Conservation (phyloP, 2,329 filamentous ascomycete genomes). For the Aspergillus proliferans region DNA sequence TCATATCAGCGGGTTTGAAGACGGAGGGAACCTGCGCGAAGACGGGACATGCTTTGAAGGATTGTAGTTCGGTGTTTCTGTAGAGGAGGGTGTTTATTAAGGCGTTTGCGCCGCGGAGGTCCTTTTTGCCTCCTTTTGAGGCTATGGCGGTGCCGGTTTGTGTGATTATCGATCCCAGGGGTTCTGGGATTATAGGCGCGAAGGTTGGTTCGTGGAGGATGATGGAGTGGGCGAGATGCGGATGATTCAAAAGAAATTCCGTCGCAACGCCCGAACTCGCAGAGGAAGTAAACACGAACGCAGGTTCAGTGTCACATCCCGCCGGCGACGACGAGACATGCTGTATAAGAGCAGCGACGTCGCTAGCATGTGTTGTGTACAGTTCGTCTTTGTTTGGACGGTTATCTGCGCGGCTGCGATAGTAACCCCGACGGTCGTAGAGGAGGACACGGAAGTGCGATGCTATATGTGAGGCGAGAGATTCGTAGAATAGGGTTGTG, state of each 20-base stretch:
- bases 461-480: background rate
- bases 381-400: background rate
- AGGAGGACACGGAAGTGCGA: background rate
- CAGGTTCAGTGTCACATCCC: background rate
- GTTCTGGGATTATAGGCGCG: background rate
- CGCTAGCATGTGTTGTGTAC: background rate
- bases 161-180: background rate
- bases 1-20: background rate
- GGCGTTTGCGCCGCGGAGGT: conserved; percentile 44
- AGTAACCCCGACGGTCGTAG: background rate
- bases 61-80: background rate
- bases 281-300: background rate
- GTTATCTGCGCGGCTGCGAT: background rate
- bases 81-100: conserved; percentile 33
- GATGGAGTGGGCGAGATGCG: conserved; percentile 31
- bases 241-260: conserved; percentile 27
- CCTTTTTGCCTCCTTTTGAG: background rate
- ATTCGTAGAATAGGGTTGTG: background rate
- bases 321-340: background rate
- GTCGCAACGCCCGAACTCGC: background rate
- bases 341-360: background rate
- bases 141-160: conserved; percentile 3
- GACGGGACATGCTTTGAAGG: background rate
- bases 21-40: background rate
- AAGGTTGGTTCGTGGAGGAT: conserved; percentile 48